These are phyloP conservation scores for Handroanthus guayacan DNA, from an alignment of 257 asterid genomes.

Conservation along the genomic window DNA sequence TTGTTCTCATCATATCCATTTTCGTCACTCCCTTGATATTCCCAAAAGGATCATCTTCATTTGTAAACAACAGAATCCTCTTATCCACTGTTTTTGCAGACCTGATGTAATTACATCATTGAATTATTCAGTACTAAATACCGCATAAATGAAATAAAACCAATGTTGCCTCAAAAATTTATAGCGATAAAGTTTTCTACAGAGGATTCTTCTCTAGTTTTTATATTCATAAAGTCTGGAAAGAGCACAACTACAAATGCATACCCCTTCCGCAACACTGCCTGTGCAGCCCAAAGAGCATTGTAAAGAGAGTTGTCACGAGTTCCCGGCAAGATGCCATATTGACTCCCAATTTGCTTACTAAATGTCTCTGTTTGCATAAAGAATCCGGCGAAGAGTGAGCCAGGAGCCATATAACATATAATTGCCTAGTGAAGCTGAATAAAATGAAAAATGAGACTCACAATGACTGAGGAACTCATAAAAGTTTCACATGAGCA, in stretches of 20 bases:
- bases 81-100: slow-evolving; percentile 82
- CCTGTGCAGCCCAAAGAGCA: slow-evolving; percentile 99
- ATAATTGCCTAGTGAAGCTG: slow-evolving; percentile 9
- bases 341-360: slow-evolving; percentile 79
- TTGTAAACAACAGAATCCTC: slow-evolving; percentile 83
- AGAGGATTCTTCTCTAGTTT: slow-evolving; percentile 19
- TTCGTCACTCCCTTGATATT: slow-evolving; percentile 78
- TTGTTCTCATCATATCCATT: slow-evolving; percentile 94
- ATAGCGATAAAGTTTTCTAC: slow-evolving; percentile 24
- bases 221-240: slow-evolving; percentile 18
- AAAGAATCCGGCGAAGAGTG: slow-evolving; percentile 28
- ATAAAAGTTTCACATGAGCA: not conserved
- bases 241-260: slow-evolving; percentile 11
- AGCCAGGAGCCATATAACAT: slow-evolving; percentile 28
- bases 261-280: slow-evolving; percentile 93
- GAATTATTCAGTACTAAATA: slow-evolving; percentile 27
- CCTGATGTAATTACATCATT: slow-evolving; percentile 52
- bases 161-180: slow-evolving; percentile 18
- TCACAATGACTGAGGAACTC: slow-evolving; percentile 1
- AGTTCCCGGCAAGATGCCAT: slow-evolving; percentile 82
- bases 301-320: slow-evolving; percentile 94
- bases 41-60: slow-evolving; percentile 98
- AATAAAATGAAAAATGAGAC: not conserved
- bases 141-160: slow-evolving; percentile 20
- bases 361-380: slow-evolving; percentile 71